These are phyloP conservation scores for Lentinula lateritia DNA, from an alignment of 768 basidiomycete species.

Conservation along the genomic window DNA sequence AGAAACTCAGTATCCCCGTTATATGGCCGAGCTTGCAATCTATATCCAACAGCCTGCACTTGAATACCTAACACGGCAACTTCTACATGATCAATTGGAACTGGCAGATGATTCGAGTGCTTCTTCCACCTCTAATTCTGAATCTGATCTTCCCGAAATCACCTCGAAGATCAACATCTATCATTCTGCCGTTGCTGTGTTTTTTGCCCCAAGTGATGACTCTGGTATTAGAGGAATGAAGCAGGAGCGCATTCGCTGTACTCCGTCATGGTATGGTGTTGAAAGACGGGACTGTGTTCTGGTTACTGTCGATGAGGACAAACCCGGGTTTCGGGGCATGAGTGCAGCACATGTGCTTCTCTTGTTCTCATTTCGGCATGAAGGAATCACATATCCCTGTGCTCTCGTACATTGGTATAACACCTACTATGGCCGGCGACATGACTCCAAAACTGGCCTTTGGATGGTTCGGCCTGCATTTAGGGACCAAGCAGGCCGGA, in stretches of 20 bases:
- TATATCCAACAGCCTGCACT: conserved; percentile 13
- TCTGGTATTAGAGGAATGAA: conserved; percentile 17
- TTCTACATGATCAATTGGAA: conserved; percentile 17
- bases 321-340: conserved; percentile 15
- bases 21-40: conserved; percentile 3
- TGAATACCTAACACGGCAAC: conserved; percentile 11
- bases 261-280: conserved; percentile 13
- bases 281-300: conserved; percentile 15
- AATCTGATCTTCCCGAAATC: conserved; percentile 1
- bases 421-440: conserved; percentile 8
- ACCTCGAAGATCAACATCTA: conserved; percentile 6
- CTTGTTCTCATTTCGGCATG: conserved; percentile 18
- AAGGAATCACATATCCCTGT: conserved; percentile 14
- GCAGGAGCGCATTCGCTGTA: conserved; percentile 16
- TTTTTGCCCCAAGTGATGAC: conserved; percentile 16
- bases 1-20: conserved; percentile 12
- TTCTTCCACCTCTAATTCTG: background rate
- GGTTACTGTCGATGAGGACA: conserved; percentile 7
- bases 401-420: conserved; percentile 22
- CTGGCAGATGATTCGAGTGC: background rate
- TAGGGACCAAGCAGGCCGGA: conserved; percentile 7
- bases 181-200: conserved; percentile 15
- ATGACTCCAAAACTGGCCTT: conserved; percentile 17
- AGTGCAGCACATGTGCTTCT: conserved; percentile 13
- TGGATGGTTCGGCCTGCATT: conserved; percentile 17